Conservation (phyloP, 148 eudicot genomes). For the Euryodendron excelsum region DNA sequence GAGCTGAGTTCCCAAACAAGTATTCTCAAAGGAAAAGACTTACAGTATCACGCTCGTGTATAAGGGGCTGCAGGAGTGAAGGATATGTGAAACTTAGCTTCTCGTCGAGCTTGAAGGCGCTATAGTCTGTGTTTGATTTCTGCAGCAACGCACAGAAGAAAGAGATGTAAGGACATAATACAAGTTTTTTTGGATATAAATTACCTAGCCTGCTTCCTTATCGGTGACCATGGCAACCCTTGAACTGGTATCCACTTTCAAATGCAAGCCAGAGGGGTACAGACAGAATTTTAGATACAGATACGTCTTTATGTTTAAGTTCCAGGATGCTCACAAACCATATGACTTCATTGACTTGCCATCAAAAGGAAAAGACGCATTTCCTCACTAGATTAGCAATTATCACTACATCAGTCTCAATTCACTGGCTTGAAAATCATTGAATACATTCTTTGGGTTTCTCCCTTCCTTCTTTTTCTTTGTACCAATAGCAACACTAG, state of each 20-base stretch:
- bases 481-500: no score
- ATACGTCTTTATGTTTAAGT: not conserved
- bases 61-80: slow-evolving; percentile 71
- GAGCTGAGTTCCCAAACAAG: not conserved
- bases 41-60: slow-evolving; percentile 93
- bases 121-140: slow-evolving; percentile 50
- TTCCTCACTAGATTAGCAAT: no score
- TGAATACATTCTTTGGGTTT: not conserved
- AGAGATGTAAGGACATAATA: not conserved
- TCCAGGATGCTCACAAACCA: not conserved
- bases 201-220: no score
- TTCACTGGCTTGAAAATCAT: not conserved
- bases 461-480: not conserved
- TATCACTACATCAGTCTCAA: not conserved
- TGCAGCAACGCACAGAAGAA: slow-evolving; percentile 24
- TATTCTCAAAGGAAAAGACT: slow-evolving; percentile 11
- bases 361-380: no score
- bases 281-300: not conserved
- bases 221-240: not conserved
- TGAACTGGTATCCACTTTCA: not conserved
- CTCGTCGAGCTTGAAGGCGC: slow-evolving; percentile 64
- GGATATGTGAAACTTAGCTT: slow-evolving; percentile 73
- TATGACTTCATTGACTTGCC: not conserved
- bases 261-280: not conserved
- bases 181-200: not conserved